Conservation (phyloP, 176 grass and related monocot species). For the Hsuehochloa calcarea region DNA sequence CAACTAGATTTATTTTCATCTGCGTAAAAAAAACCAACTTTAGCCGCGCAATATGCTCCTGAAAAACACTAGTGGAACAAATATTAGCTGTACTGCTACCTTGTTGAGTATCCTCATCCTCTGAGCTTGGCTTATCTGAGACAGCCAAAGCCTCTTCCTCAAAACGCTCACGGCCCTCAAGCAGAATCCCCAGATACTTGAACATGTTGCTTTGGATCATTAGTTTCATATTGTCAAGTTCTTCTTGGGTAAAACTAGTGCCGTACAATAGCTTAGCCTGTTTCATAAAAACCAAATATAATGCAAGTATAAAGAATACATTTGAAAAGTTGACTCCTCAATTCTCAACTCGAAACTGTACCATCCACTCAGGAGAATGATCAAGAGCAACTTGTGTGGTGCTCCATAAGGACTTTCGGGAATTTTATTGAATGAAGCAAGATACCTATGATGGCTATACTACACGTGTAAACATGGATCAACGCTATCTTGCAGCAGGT, state of each 20-base stretch:
- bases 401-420: neutral
- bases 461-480: neutral
- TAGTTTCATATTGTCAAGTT: conserved; percentile 80
- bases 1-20: conserved; percentile 42
- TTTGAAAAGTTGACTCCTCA: neutral
- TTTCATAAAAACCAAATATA: conserved; percentile 31
- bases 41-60: conserved; percentile 19
- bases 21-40: conserved; percentile 38
- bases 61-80: neutral
- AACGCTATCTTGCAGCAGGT: conserved; percentile 1
- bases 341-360: neutral
- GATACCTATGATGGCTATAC: conserved; percentile 7
- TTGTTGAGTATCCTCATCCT: conserved; percentile 29
- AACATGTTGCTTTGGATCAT: conserved; percentile 99
- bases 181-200: conserved; percentile 90
- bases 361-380: neutral
- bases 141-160: conserved; percentile 82
- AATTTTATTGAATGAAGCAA: conserved; percentile 11
- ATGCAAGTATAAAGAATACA: conserved; percentile 21
- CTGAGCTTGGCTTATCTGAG: conserved; percentile 35
- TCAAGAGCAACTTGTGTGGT: neutral
- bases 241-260: conserved; percentile 71
- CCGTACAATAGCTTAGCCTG: conserved; percentile 87
- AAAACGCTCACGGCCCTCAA: conserved; percentile 90
- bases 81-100: conserved; percentile 37